Base-by-base conservation (phyloP, 2,329 filamentous ascomycete species). In the Exserohilum turcica region DNA sequence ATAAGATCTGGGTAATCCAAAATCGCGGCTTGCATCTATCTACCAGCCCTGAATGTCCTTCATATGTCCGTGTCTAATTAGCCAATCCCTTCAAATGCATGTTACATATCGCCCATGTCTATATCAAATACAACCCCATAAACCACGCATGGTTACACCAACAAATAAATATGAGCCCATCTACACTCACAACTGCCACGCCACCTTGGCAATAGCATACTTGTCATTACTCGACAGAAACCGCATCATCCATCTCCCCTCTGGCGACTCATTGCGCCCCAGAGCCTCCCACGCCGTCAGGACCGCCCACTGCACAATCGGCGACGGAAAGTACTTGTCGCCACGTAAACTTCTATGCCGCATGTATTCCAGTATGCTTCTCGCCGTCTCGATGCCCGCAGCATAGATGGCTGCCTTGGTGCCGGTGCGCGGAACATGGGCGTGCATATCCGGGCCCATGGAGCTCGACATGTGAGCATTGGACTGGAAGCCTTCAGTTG, bases 221-320 rank as follows among this genome's bases (percentile, higher is more conserved):
- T 29, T 39, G 27, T 39, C 29, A 28, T 51, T 52, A 2, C 24
- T 38, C 13, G 52, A 43, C 13, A 62, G 15, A 24, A 48, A 18
- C 2, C 24, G 9, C 42, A 46, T 45, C 35, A 62, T 38, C 54
- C 56, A 63, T 13, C 43, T 57, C 21, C 52, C 63, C 12, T 64
- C 59, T 0, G 19, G 33, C 5, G 61, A 64, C 4, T 57, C 54
- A 36, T 57, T 48, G 4, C 56, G 54, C 16, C 45, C 36, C 13
- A 71, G 46, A 24, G 51, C 57, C 18, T 39, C 54, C 55, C 58
- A 61, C 1, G 64, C 61, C 3, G 61, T 67, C 16, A 54, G 55
- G 31, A 59, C 37, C 28, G 63, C 62, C 65, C 61, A 68, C 21
- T 67, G 61, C 12, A 65, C 54, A 6, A 66, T 43, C 1, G 65